Evolutionary conservation across 306 rosid genomes (phyloP), one percentile per base, ranked within the genome.

Genomic region (Cicer yamashitae): DNA sequence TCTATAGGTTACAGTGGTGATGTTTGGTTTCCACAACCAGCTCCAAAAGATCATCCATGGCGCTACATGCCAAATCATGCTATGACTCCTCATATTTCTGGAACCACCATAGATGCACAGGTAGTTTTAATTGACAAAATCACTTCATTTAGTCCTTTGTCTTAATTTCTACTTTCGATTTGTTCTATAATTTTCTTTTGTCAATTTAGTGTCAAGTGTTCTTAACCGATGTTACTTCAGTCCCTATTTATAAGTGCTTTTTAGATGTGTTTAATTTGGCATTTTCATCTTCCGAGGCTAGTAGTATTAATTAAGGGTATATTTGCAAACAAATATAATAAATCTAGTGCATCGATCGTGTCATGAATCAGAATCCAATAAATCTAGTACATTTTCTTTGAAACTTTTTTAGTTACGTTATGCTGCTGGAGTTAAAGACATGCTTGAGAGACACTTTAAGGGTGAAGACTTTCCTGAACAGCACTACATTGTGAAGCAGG

Each of bases 11-110:
- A 94, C 74, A 77, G 98, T 67, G 98, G 98, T 6, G 98, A 94
- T 84, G 98, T 94, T 69, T 92, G 99, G 99, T 34, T 68, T 59
- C 96, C 96, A 22, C 99, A 94, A 76, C 99, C 99, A 53, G 96
- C 99, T 72, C 99, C 99, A 8, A 92, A 94, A 83, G 99, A 94
- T 81, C 99, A 94, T 70, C 99, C 99, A 69, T 94, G 99, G 99
- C 99, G 99, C 54, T 82, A 88, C 85, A 94, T 94, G 98, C 96
- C 98, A 17, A 94, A 94, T 81, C 96, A 94, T 13, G 97, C 99
- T 43, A 94, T 94, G 99, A 94, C 99, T 68, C 99, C 99, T 74
- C 99, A 94, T 76, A 54, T 88, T 71, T 94, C 97, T 46, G 97
- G 99, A 18, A 94, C 99, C 81, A 94, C 99, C 76, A 94, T 94